A percentile compares a stretch with the other conserved stretches of the same genome.
Evolutionary conservation across 441 rosid genomes (phyloP).

Genomic region (Brassica balearica): DNA sequence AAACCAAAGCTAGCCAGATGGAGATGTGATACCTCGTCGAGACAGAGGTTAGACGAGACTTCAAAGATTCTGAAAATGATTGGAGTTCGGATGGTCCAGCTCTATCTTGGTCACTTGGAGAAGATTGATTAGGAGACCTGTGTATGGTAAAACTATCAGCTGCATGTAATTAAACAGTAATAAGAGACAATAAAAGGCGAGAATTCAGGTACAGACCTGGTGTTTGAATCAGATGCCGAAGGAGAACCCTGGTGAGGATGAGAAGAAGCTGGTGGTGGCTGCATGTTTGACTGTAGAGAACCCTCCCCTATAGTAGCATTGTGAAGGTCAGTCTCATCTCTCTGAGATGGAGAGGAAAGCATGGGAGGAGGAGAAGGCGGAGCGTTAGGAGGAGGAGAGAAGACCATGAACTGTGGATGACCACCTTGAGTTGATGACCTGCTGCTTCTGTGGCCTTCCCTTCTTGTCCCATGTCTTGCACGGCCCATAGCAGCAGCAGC

Average conservation of each 20-base stretch:
- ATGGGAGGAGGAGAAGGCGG: conserved; percentile 47
- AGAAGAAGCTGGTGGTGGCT: conserved; percentile 43
- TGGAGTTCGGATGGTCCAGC: conserved; percentile 88
- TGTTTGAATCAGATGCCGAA: conserved; percentile 59
- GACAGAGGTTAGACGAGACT: conserved; percentile 75
- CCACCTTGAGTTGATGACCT: conserved; percentile 71
- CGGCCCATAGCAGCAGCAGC: conserved; percentile 98
- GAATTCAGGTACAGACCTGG: conserved; percentile 52
- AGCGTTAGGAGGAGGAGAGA: conserved; percentile 63
- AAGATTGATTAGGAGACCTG: conserved; percentile 63
- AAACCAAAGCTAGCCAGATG: neutral
- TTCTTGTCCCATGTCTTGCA: conserved; percentile 73
- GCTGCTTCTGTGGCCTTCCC: conserved; percentile 85
- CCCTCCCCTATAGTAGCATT: conserved; percentile 49
- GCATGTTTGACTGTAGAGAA: conserved; percentile 47
- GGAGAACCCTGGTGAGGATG: conserved; percentile 54
- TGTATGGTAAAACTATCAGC: conserved; percentile 8
- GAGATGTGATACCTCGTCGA: conserved; percentile 65
- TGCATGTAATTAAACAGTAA: neutral
- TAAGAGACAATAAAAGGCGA: conserved; percentile 11
- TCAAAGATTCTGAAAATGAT: conserved; percentile 82
- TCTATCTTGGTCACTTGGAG: conserved; percentile 71
- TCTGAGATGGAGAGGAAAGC: conserved; percentile 61
- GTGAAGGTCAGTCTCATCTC: conserved; percentile 62
- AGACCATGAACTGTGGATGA: conserved; percentile 79